phyloP scores from a whole-genome alignment of 768 basidiomycete species.

The Piloderma croceum region DNA sequence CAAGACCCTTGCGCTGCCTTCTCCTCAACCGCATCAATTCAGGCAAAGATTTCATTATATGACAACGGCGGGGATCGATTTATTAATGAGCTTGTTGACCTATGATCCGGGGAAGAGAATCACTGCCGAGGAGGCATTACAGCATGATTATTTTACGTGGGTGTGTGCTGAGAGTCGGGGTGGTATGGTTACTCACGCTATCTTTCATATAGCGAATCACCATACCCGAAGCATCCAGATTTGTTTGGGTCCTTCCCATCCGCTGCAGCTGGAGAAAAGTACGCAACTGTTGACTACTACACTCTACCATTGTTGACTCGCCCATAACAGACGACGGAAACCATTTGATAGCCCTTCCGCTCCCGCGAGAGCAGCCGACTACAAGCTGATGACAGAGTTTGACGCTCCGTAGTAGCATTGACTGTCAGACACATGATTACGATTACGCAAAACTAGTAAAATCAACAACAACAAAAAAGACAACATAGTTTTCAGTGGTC shows the following conservation, averaged over 20 bases:
- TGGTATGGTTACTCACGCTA: not conserved
- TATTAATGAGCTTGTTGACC: conserved; percentile 73
- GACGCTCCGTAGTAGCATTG: conserved; percentile 26
- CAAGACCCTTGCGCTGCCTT: conserved; percentile 70
- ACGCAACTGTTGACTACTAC: conserved; percentile 21
- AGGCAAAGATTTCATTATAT: conserved; percentile 84
- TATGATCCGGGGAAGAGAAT: conserved; percentile 89
- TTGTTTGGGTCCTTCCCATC: conserved; percentile 95
- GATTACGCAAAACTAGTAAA: too few relatives aligned
- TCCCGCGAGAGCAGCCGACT: conserved; percentile 64
- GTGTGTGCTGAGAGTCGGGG: conserved; percentile 17
- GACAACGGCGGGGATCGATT: conserved; percentile 76
- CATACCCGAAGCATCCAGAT: conserved; percentile 92
- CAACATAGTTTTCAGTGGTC: not conserved
- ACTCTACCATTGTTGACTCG: conserved; percentile 7
- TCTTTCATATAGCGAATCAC: conserved; percentile 64
- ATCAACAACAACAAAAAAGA: not conserved
- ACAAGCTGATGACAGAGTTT: conserved; percentile 61
- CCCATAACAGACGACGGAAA: conserved; percentile 58
- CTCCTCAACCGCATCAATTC: conserved; percentile 69
- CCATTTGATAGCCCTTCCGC: conserved; percentile 78
- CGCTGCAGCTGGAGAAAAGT: conserved; percentile 95
- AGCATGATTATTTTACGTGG: conserved; percentile 89
- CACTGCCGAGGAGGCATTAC: conserved; percentile 82
- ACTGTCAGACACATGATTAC: not conserved